Base-by-base conservation (phyloP, 192 early-diverging fungal genomes). In the Bifiguratus adelaidae region DNA sequence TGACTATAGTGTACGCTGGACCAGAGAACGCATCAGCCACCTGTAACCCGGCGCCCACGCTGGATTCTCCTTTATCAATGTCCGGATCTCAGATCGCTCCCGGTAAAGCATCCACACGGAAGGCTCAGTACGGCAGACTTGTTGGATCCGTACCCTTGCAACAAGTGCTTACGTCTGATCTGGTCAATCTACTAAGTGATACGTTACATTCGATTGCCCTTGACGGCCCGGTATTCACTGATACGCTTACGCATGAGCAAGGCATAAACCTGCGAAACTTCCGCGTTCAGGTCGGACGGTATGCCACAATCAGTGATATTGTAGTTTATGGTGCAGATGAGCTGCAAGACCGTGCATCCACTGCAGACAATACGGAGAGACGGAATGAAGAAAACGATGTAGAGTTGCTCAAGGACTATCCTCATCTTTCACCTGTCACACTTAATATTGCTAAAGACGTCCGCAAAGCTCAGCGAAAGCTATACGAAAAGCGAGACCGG, bases 221-320 rank as follows among this genome's bases (percentile, higher is more conserved):
- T 7, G 44, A 50, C 7, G 22, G 16, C 11, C 21, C 24, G n/a
- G 49, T 21, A 30, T 52, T 35, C 16, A 18, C 38, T n/a, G 29
- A 55, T 37, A 28, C 34, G 7, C 41, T 40, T 16, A 49, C 34
- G 24, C 16, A 40, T 4, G 43, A 44, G 34, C 41, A 36, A 2
- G 73, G 68, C 16, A 68, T 75, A 55, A 68, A 75, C 41, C 54
- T 75, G 42, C 56, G 73, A 21, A 75, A 75, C 55, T 75, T 75
- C 46, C 70, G 62, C 37, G 68, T 71, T 29, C 73, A 75, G 30
- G 61, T 68, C 9, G 54, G 57, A 20, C 51, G 69, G 30, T 75
- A 70, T 41, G 73, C 66, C 9, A 59, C 70, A 2, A 40, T 75
- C 15, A 65, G 59, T 12, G 73, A 75, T 43, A 55, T 75, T 21